These are phyloP conservation scores for Brettanomyces custersianus DNA, from an alignment of 805 yeast genomes.

Conservation along the genomic window DNA sequence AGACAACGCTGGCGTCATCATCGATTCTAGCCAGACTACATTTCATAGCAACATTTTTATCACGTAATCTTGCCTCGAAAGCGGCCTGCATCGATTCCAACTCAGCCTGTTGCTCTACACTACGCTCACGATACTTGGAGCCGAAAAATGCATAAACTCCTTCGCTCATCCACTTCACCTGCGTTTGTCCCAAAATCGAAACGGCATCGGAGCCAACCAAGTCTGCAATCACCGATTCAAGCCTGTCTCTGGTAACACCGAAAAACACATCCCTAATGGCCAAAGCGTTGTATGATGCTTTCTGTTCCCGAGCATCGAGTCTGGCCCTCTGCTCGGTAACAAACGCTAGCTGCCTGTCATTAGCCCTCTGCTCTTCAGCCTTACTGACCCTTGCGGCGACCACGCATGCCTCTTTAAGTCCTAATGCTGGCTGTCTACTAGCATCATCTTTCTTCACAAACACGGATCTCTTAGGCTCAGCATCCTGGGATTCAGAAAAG, in stretches of 20 bases:
- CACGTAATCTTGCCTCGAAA: conserved; percentile 26
- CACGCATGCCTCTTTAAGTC: conserved; percentile 36
- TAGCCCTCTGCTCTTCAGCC: conserved; percentile 20
- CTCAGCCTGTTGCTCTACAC: conserved; percentile 33
- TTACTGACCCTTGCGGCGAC: conserved; percentile 22
- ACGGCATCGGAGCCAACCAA: conserved; percentile 3
- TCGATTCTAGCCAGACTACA: conserved; percentile 39
- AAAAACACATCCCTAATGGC: conserved; percentile 42
- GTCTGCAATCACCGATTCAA: conserved; percentile 26
- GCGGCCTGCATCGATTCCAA: conserved; percentile 31
- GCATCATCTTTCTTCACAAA: conserved; percentile 35
- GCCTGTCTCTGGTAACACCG: conserved; percentile 40
- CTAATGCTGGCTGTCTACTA: conserved; percentile 32
- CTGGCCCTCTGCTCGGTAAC: neutral
- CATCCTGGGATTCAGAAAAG: conserved; percentile 68
- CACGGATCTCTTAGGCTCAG: conserved; percentile 71
- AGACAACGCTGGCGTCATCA: conserved; percentile 24
- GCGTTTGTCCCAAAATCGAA: neutral
- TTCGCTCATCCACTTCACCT: conserved; percentile 33
- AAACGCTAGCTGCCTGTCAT: conserved; percentile 2
- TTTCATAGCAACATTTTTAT: conserved; percentile 38
- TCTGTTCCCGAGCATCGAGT: neutral
- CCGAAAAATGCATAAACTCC: conserved; percentile 34
- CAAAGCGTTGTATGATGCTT: conserved; percentile 40
- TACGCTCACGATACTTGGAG: conserved; percentile 23